Evolutionary conservation across 164 flowering plant species (phyloP), one percentile per base, ranked within the genome.

Genomic region (Sextonia rubra): DNA sequence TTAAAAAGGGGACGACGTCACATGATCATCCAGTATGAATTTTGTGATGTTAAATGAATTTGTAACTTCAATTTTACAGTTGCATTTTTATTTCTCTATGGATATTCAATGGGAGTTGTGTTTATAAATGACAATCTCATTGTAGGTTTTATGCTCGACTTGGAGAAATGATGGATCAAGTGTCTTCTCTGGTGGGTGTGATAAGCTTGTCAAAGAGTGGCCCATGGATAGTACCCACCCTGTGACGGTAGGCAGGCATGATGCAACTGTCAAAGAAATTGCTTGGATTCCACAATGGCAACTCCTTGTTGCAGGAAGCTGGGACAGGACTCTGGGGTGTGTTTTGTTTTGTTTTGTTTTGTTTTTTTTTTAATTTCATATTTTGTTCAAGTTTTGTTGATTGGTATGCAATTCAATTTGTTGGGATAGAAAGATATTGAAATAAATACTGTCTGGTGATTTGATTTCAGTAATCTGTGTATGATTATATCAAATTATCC

Each of bases 161-260:
- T 95, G 99, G 99, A 95, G 93, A 73, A 98, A 93, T 77, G 99
- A 95, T 86, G 98, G 99, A 25, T 86, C 91, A 18, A 89, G 97
- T 72, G 98, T 95, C 15, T 95, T 95, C 75, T 89, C 97, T 64
- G 99, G 98, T 71, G 98, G 99, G 25, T 95, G 99, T 83, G 98
- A 95, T 75, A 95, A 95, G 78, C 97, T 89, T 69, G 99, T 81
- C 2, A 95, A 93, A 72, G 93, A 93, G 99, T 93, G 99, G 99
- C 91, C 95, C 15, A 70, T 84, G 80, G 84, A 93, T 69, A 96
- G 97, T 71, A 93, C 89, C 32, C 98, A 89, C 76, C 78, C 94
- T 1, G 71, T 83, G 58, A 88, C 94, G 52, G 95, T 93, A 32
- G 98, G 95, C 61, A 83, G 83, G 89, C 99, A 95, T 60, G 99